phyloP scores from a whole-genome alignment of 1,284 basidiomycete species.

The Cerioporus squamosus region DNA sequence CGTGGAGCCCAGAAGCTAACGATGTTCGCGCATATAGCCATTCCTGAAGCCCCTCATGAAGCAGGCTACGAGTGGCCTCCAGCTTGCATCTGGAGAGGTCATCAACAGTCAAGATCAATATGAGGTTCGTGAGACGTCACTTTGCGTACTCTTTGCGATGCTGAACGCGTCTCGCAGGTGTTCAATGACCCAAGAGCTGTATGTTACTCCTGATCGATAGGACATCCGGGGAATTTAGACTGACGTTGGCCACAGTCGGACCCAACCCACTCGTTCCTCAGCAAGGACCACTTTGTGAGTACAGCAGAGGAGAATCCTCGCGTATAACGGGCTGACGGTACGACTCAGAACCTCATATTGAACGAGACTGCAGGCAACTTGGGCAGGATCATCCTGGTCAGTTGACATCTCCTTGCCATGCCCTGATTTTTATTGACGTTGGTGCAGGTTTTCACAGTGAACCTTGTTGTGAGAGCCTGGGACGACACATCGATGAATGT shows the following conservation, averaged over 20 bases:
- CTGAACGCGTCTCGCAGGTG: constrained; percentile 42
- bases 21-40: constrained; percentile 50
- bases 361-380: constrained; percentile 83
- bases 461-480: constrained; percentile 82
- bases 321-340: not conserved
- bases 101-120: constrained; percentile 84
- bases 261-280: constrained; percentile 85
- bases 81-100: constrained; percentile 71
- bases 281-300: constrained; percentile 81
- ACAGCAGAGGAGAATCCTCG: not conserved
- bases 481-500: constrained; percentile 70
- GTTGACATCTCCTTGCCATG: constrained; percentile 23
- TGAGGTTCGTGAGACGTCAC: constrained; percentile 43
- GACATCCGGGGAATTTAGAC: not conserved
- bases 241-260: constrained; percentile 57
- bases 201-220: constrained; percentile 29
- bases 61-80: constrained; percentile 65
- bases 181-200: constrained; percentile 81
- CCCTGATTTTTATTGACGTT: not conserved
- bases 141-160: too few species aligned
- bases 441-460: constrained; percentile 59
- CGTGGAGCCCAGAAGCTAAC: not conserved
- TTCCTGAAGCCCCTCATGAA: constrained; percentile 77
- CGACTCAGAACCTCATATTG: constrained; percentile 64
- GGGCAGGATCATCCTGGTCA: constrained; percentile 70